Evolutionary conservation across 139 green algal genomes (phyloP), one percentile per base, ranked within the genome.

Genomic region (Diplosphaera chodatii): DNA sequence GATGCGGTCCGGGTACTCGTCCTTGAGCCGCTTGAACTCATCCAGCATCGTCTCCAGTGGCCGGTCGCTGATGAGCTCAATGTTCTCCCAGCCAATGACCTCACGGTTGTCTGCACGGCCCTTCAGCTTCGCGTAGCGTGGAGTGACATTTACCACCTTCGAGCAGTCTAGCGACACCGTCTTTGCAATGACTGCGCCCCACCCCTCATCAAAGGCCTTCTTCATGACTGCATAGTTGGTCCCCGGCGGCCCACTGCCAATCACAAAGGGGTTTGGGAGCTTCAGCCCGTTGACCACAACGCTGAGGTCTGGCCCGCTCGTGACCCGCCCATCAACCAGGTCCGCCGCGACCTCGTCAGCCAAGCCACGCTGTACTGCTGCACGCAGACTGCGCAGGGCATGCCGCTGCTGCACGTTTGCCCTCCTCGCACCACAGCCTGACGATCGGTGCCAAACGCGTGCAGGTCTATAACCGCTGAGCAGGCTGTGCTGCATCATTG

Each of bases 231-330:
- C 74, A 79, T 95, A 96, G 84, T 97, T 97, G 56, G 93, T 97
- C 33, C 92, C 94, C 8, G 93, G 91, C 3, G 93, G 93, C 1
- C 86, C 86, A 30, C 75, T 91, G 40, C 88, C 94, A 65, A 98
- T 98, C 23, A 99, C 89, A 80, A 99, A 99, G 4, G 94, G 94
- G 83, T 99, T 99, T 48, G 94, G 94, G 20, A 99, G 73, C 25
- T 88, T 84, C n/a, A 99, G 55, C 4, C 94, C 94, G 69, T 96
- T 93, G 21, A 97, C 89, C 28, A 74, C 77, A 5, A 96, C 88
- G 32, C 67, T 79, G 13, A 98, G 83, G 66, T 90, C 82, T 34
- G 93, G 93, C 2, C 92, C 89, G 28, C 32, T 78, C 8, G 69
- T 73, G 5, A 82, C 76, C 3, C 66, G 72, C 40, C 87, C 87